Conservation (phyloP, 371 early-diverging fungal genomes). For the Mortierella sp. region DNA sequence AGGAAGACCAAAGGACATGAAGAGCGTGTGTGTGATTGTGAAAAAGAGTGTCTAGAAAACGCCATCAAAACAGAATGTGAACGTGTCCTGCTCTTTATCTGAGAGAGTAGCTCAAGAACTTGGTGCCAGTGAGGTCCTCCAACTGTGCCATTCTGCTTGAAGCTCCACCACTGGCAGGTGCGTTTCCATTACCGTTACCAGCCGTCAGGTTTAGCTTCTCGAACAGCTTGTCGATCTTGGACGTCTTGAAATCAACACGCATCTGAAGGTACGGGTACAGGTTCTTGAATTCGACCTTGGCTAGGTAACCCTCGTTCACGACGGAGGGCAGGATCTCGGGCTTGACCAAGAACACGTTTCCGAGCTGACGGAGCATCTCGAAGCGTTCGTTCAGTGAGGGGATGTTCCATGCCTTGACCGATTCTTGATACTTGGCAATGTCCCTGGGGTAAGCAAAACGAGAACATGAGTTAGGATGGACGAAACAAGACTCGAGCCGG, state of each 20-base stretch:
- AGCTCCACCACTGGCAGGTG: not conserved
- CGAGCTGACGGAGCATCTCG: slow-evolving; percentile 92
- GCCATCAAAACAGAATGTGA: not conserved
- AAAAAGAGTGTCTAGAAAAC: not conserved
- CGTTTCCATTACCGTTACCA: not conserved
- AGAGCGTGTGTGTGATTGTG: not conserved
- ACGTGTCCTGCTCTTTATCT: not conserved
- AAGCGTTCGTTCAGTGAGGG: slow-evolving; percentile 86
- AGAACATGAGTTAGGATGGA: not conserved
- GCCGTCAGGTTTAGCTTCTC: slow-evolving; percentile 40
- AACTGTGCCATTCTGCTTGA: slow-evolving; percentile 22
- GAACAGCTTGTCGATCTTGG: slow-evolving; percentile 73
- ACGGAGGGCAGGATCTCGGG: slow-evolving; percentile 91
- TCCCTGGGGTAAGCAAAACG: slow-evolving; percentile 69
- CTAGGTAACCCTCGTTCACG: slow-evolving; percentile 86
- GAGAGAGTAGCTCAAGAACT: slow-evolving; percentile 36
- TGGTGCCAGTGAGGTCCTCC: slow-evolving; percentile 31
- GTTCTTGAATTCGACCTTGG: slow-evolving; percentile 80
- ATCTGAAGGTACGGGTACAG: slow-evolving; percentile 89
- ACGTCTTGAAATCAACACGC: slow-evolving; percentile 88
- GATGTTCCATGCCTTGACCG: slow-evolving; percentile 82
- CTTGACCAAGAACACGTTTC: slow-evolving; percentile 91
- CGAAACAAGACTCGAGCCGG: not conserved
- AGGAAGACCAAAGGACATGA: not conserved
- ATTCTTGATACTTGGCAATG: slow-evolving; percentile 93